phyloP scores from a whole-genome alignment of 495 filamentous ascomycete species.

The Bathelium albidoporum region DNA sequence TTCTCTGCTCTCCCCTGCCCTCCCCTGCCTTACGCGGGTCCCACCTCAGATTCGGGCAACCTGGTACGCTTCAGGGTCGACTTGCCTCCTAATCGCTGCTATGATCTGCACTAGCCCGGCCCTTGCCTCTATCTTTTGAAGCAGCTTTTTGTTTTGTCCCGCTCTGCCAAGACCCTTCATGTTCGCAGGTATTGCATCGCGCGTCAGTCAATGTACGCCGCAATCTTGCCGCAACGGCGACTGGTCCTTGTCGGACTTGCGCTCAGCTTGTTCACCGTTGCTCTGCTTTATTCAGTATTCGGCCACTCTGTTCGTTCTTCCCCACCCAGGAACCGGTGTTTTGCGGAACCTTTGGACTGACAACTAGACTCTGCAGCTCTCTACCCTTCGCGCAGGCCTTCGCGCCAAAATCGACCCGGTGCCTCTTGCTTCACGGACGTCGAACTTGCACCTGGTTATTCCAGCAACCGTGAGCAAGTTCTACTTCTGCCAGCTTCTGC shows the following conservation, averaged over 20 bases:
- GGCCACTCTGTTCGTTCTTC: not conserved
- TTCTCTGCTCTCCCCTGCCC: no score
- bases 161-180: not conserved
- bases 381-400: not conserved
- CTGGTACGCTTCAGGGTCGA: not conserved
- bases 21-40: no score
- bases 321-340: not conserved
- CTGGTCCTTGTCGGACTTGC: not conserved
- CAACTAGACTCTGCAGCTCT: not conserved
- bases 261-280: not conserved
- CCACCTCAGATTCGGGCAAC: no score
- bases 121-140: not conserved
- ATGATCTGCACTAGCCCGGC: not conserved
- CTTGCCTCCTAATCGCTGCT: not conserved
- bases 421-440: not conserved
- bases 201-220: not conserved
- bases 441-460: constrained; percentile 49
- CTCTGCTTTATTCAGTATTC: not conserved
- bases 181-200: not conserved
- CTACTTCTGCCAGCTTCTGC: constrained; percentile 48
- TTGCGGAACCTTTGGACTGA: not conserved
- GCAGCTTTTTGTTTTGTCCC: not conserved
- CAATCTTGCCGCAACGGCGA: not conserved
- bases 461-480: constrained; percentile 40
- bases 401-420: not conserved